Percentiles rank a stretch among this genome's conserved stretches.
phyloP scores from a whole-genome alignment of 495 filamentous ascomycete genomes.

The Aspergillus cavernicola region DNA sequence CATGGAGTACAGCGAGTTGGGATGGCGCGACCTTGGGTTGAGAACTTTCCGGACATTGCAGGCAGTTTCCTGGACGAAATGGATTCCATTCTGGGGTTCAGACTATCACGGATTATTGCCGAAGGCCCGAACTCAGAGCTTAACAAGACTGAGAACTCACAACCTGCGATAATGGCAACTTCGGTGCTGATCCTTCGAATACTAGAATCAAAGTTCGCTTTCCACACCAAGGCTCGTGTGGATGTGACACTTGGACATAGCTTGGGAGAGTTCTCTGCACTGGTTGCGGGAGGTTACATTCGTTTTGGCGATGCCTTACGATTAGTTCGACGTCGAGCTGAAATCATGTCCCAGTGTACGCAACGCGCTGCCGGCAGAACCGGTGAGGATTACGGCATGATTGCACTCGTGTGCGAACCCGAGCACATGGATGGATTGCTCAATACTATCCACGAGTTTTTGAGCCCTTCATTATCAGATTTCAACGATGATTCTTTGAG shows the following conservation, averaged over 20 bases:
- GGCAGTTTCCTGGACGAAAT: conserved; percentile 73
- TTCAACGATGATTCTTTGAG: conserved; percentile 59
- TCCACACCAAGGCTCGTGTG: conserved; percentile 61
- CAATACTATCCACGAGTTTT: conserved; percentile 72
- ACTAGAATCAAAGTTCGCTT: conserved; percentile 79
- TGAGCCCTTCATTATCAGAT: conserved; percentile 59
- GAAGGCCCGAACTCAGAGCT: conserved; percentile 71
- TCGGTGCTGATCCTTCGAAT: conserved; percentile 88
- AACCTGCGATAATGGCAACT: conserved; percentile 94
- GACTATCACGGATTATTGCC: conserved; percentile 72
- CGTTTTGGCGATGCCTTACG: conserved; percentile 70
- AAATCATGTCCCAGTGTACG: conserved; percentile 80
- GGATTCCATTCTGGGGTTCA: conserved; percentile 65
- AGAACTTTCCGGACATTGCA: conserved; percentile 74
- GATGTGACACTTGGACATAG: conserved; percentile 89
- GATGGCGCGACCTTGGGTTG: conserved; percentile 82
- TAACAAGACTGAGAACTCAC: conserved; percentile 80
- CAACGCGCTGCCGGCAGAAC: conserved; percentile 54
- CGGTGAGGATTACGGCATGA: conserved; percentile 83
- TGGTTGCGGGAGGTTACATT: conserved; percentile 79
- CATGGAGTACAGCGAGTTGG: conserved; percentile 94
- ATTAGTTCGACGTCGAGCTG: conserved; percentile 74
- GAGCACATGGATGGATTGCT: conserved; percentile 65
- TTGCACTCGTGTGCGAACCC: conserved; percentile 83
- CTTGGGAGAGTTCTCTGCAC: conserved; percentile 89